A percentile compares a stretch with the other conserved stretches of the same genome.
phyloP scores from a whole-genome alignment of 2,329 filamentous ascomycete species.

The Cordyceps militaris region DNA sequence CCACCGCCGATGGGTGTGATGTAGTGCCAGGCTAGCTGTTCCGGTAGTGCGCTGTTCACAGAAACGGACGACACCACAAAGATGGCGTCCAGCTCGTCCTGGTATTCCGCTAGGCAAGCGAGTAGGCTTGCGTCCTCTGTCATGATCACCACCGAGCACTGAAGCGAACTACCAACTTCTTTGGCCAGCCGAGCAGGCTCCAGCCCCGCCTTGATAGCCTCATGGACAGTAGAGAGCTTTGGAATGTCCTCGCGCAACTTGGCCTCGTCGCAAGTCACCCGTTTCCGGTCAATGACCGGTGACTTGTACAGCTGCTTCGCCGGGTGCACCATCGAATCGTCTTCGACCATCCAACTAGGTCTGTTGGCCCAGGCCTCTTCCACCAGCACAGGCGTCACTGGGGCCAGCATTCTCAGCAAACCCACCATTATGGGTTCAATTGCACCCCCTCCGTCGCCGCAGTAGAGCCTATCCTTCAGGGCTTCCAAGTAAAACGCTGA shows the following conservation, averaged over 20 bases:
- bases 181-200: constrained; percentile 68
- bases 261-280: constrained; percentile 31
- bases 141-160: constrained; percentile 60
- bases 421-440: constrained; percentile 62
- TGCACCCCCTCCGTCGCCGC: constrained; percentile 60
- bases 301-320: constrained; percentile 40
- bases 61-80: constrained; percentile 64
- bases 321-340: constrained; percentile 34
- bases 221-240: constrained; percentile 48
- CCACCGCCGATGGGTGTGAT: constrained; percentile 35
- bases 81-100: constrained; percentile 51
- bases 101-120: constrained; percentile 32
- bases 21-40: constrained; percentile 33
- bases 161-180: constrained; percentile 70
- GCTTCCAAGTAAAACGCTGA: constrained; percentile 93
- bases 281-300: constrained; percentile 34
- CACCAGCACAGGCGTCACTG: constrained; percentile 74
- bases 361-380: constrained; percentile 82
- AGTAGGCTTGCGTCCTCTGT: constrained; percentile 32
- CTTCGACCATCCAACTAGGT: constrained; percentile 54
- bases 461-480: constrained; percentile 87
- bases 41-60: constrained; percentile 31
- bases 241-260: constrained; percentile 37
- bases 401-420: constrained; percentile 70
- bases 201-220: constrained; percentile 65